These are phyloP conservation scores for Brassica juncea DNA, from an alignment of 345 rosid genomes.

Conservation along the genomic window DNA sequence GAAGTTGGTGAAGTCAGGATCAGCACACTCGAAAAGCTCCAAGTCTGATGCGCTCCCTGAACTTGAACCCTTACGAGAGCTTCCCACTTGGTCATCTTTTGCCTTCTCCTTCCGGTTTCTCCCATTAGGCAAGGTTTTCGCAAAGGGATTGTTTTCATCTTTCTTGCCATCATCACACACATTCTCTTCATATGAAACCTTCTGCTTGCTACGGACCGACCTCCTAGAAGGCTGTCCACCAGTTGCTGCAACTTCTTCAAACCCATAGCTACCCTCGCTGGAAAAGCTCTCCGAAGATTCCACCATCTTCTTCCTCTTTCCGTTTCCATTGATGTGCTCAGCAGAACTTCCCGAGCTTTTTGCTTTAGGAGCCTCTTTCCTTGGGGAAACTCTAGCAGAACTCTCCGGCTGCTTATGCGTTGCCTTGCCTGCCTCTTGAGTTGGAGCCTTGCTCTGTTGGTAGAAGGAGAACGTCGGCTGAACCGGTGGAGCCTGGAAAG, in stretches of 20 bases:
- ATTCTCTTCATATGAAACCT: constrained; percentile 66
- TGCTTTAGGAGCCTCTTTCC: constrained; percentile 37
- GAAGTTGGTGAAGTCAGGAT: constrained; percentile 76
- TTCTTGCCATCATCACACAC: constrained; percentile 55
- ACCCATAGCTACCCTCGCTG: constrained; percentile 45
- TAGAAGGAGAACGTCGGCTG: constrained; percentile 39
- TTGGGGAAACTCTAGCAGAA: constrained; percentile 33
- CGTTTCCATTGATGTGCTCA: constrained; percentile 49
- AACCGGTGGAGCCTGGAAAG: constrained; percentile 40
- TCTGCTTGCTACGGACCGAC: constrained; percentile 66
- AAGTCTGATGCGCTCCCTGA: constrained; percentile 32
- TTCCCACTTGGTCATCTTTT: constrained; percentile 35
- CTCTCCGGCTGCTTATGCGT: constrained; percentile 41
- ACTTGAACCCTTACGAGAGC: constrained; percentile 30
- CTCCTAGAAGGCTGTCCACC: constrained; percentile 55
- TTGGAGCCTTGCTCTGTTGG: constrained; percentile 49
- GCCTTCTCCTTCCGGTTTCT: constrained; percentile 28
- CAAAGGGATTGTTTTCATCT: constrained; percentile 5
- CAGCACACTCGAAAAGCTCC: constrained; percentile 43
- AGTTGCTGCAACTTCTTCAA: constrained; percentile 48
- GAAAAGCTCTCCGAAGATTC: constrained; percentile 62
- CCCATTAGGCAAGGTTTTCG: constrained; percentile 23
- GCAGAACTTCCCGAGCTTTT: constrained; percentile 22
- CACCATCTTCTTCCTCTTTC: constrained; percentile 47
- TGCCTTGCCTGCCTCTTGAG: constrained; percentile 42